phyloP scores from a whole-genome alignment of 202 grass and related monocot genomes.

The Zoysia matrella region DNA sequence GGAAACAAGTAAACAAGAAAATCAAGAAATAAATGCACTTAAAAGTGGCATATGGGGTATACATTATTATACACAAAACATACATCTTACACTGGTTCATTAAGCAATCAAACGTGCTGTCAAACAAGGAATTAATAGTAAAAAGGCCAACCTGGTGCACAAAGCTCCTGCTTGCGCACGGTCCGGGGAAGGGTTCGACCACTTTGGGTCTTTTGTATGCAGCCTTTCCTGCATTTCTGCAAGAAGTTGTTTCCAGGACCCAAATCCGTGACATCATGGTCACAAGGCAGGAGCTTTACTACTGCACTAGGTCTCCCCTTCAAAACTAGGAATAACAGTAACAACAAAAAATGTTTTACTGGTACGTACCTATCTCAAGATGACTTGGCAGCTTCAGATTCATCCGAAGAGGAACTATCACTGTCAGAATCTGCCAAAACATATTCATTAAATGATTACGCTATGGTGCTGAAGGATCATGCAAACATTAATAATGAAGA shows the following conservation, averaged over 20 bases:
- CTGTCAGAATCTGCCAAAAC: slow-evolving; percentile 83
- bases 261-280: too few relatives aligned
- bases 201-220: too few relatives aligned
- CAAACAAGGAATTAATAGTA: too few relatives aligned
- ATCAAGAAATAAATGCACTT: background rate
- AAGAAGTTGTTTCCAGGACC: too few relatives aligned
- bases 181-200: too few relatives aligned
- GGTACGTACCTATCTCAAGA: slow-evolving; percentile 52
- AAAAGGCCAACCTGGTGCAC: too few relatives aligned
- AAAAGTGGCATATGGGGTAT: background rate
- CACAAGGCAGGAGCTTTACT: too few relatives aligned
- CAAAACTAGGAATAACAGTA: background rate
- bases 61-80: background rate
- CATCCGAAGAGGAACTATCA: slow-evolving; percentile 90
- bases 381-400: slow-evolving; percentile 70
- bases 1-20: background rate
- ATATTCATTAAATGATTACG: slow-evolving; percentile 28
- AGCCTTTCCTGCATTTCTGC: too few relatives aligned
- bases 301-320: too few relatives aligned
- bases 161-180: too few relatives aligned
- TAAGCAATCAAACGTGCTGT: too few relatives aligned
- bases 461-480: background rate
- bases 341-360: background rate
- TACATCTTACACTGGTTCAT: background rate
- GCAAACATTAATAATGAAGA: slow-evolving; percentile 12